Base-by-base conservation (phyloP, 441 rosid genomes). In the Melastoma candidum region DNA sequence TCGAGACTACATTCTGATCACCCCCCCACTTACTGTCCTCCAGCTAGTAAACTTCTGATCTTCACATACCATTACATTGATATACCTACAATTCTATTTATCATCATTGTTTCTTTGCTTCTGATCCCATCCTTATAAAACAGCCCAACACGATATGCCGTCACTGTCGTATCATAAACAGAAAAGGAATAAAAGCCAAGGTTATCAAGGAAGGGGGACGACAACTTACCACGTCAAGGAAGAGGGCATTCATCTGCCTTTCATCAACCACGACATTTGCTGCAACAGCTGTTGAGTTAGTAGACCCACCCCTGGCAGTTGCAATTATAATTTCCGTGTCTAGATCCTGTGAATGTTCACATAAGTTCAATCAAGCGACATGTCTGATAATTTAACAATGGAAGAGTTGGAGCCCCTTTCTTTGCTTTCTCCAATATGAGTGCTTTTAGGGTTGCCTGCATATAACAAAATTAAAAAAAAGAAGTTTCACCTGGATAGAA, bases 191-290 rank as follows among this genome's bases (percentile, higher is more conserved):
- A 7, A 29, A 29, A 29, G 36, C 36, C 7, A 29, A 29, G 5
- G 5, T 3, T 7, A 29, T 29, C 36, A 7, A 29, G 26, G 24
- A 51, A 64, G 12, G 48, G 26, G 50, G 48, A 45, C 58, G 50
- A 81, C 77, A 79, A 43, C 11, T 55, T 25, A 93, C 98, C 82
- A 86, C 85, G 71, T 88, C 95, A 2, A 93, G 88, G 66, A 93
- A 93, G 73, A 86, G 93, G 44, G 97, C 93, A 76, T 93, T 93
- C 97, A 93, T 86, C 82, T 86, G 98, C 65, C 95, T 82, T 69
- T 88, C 96, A 61, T 93, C 98, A 59, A 88, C 83, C 43, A 81
- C 51, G 57, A 88, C 53, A 68, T 88, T 93, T 53, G 97, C 98
- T 60, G 98, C 77, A 60, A 93, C 82, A 66, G 97, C 90, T 44